Evolutionary conservation across 306 rosid genomes (phyloP).

Genomic region (Ochetophila trinervis): DNA sequence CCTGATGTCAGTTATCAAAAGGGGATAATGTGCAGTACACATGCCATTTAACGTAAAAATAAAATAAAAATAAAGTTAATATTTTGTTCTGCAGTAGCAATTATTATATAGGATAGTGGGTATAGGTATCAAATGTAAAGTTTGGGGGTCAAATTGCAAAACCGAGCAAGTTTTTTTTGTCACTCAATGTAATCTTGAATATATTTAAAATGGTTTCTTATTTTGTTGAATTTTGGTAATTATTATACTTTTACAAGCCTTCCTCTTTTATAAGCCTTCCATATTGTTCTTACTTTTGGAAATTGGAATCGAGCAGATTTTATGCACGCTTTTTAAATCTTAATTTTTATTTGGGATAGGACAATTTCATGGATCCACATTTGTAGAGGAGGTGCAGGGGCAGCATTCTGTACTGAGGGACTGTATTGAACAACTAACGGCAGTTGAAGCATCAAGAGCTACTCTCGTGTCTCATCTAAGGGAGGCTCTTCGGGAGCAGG

Average conservation of each 20-base stretch:
- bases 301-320: constrained; percentile 22
- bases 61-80: too few relatives aligned
- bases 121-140: too few relatives aligned
- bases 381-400: constrained; percentile 74
- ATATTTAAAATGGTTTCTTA: background rate
- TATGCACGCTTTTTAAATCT: constrained; percentile 8
- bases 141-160: too few relatives aligned
- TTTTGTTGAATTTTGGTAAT: background rate
- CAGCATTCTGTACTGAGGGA: constrained; percentile 62
- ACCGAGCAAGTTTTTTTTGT: too few relatives aligned
- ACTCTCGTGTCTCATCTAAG: constrained; percentile 79
- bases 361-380: constrained; percentile 57
- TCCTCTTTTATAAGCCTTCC: background rate
- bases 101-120: too few relatives aligned
- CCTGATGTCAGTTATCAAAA: too few relatives aligned
- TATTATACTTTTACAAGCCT: background rate
- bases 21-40: too few relatives aligned
- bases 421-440: constrained; percentile 73
- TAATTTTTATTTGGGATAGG: constrained; percentile 35
- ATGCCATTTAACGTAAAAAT: too few relatives aligned
- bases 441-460: constrained; percentile 74
- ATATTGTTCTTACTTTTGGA: constrained; percentile 17
- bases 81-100: too few relatives aligned
- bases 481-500: constrained; percentile 96
- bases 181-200: too few relatives aligned